phyloP scores from a whole-genome alignment of 1,284 basidiomycete genomes.

The Mrakiaceae sp. region DNA sequence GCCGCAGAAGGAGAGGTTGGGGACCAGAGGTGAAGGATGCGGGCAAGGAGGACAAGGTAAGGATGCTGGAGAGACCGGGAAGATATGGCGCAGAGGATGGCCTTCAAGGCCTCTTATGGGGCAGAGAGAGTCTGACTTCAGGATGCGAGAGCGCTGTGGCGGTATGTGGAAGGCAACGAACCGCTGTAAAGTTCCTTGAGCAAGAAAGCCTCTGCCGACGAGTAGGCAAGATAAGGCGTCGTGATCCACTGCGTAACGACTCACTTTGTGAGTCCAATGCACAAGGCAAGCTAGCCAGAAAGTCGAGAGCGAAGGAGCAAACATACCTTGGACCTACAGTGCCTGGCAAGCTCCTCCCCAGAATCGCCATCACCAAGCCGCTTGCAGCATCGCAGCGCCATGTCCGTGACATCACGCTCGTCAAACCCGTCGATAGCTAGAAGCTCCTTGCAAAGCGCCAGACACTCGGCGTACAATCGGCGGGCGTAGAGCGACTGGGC shows the following conservation, averaged over 20 bases:
- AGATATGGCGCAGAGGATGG: slow-evolving; percentile 4
- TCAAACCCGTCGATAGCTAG: neutral
- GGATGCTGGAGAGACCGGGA: slow-evolving; percentile 4
- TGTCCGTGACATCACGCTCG: slow-evolving; percentile 11
- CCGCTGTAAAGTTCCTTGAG: neutral
- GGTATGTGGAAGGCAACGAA: neutral
- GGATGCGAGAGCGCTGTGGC: neutral
- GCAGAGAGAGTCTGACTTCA: neutral
- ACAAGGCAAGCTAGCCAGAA: no score
- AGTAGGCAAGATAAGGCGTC: slow-evolving; percentile 4
- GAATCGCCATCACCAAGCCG: neutral
- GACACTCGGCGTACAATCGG: neutral
- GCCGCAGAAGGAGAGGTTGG: neutral
- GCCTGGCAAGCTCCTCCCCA: slow-evolving; percentile 6
- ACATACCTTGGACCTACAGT: slow-evolving; percentile 13
- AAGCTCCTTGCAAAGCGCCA: neutral
- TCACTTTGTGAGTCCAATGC: neutral
- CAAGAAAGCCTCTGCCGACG: neutral
- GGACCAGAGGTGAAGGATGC: neutral
- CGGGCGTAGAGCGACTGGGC: slow-evolving; percentile 6
- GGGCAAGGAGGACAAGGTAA: neutral
- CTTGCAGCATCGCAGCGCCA: slow-evolving; percentile 5
- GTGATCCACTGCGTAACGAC: neutral
- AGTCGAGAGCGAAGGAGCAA: neutral
- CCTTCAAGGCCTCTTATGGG: slow-evolving; percentile 8